Evolutionary conservation across 208 protist species (phyloP), one percentile per base, ranked within the genome.

Genomic region (Histomonas meleagridis): DNA sequence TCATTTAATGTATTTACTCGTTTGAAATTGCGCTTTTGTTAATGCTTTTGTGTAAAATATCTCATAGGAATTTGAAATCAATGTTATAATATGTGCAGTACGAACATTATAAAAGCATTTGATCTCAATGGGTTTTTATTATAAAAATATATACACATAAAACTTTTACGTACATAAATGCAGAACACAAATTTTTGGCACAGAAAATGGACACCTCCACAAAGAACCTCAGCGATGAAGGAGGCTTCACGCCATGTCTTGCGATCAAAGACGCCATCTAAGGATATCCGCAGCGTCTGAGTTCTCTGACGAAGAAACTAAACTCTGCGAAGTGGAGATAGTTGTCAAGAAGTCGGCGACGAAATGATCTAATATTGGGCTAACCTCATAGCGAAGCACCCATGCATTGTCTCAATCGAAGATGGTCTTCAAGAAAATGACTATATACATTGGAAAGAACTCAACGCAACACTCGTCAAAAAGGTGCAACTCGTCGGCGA

Each of bases 361-460:
- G 76, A 93, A 81, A 91, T 94, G 62, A 49, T 79, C 43, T 35
- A 92, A 10, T 62, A 93, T 26, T 94, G 93, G 91, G 49, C 62
- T 10, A 38, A 35, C 51, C 91, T 94, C 62, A 60, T 93, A 48
- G n/a, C 18, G 3, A 43, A 91, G 2, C 92, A 93, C 92, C 93
- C 93, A 79, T 79, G n/a, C 18, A 93, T 94, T 62, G 94, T 98
- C 92, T 98, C 97, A 49, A 99, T 99, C 94, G 98, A 99, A 96
- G 98, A 99, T 95, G 97, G 97, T 28, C 99, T 99, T 93, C 97
- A 98, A 93, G 95, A 99, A 95, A 97, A 99, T 94, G 98, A 96
- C 90, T 95, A 92, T 53, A 46, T 43, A 48, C 49, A 46, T 14
- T 94, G 92, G 92, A 28, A 43, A 23, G 90, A 70, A 26, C 53